phyloP scores from a whole-genome alignment of 352 stramenopile genomes.

The Aphanomyces astaci region DNA sequence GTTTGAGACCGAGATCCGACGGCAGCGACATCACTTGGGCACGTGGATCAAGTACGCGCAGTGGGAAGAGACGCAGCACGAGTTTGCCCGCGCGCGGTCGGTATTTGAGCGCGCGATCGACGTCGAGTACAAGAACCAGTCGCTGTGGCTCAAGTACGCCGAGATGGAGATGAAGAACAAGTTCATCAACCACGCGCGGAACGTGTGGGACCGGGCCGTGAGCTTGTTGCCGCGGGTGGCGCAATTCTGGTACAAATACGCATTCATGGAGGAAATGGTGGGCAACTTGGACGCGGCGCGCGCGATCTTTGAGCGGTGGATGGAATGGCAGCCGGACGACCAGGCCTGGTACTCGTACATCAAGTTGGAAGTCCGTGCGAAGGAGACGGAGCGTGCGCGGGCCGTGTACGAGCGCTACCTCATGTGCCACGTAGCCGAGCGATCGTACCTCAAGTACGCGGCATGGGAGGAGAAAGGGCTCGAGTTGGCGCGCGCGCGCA shows the following conservation, averaged over 20 bases:
- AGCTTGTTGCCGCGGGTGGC: constrained; percentile 93
- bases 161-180: constrained; percentile 99
- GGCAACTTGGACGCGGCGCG: constrained; percentile 91
- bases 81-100: constrained; percentile 93
- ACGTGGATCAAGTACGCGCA: constrained; percentile 98
- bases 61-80: constrained; percentile 98
- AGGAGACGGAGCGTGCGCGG: constrained; percentile 77
- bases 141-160: constrained; percentile 97
- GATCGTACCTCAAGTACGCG: constrained; percentile 96
- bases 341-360: constrained; percentile 98
- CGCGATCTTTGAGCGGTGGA: constrained; percentile 95
- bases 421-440: constrained; percentile 78
- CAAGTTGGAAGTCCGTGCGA: constrained; percentile 95
- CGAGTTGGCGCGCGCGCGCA: constrained; percentile 87
- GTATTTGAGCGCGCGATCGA: constrained; percentile 98
- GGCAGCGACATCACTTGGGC: constrained; percentile 91
- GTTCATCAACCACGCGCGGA: constrained; percentile 98
- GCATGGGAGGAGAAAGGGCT: constrained; percentile 97
- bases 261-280: constrained; percentile 99
- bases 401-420: constrained; percentile 93
- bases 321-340: constrained; percentile 97
- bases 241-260: constrained; percentile 99
- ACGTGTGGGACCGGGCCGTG: constrained; percentile 92
- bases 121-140: constrained; percentile 93
- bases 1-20: constrained; percentile 95